A percentile compares a stretch with the other conserved stretches of the same genome.
Conservation (phyloP, 768 basidiomycete genomes). For the Pisolithus microcarpus region DNA sequence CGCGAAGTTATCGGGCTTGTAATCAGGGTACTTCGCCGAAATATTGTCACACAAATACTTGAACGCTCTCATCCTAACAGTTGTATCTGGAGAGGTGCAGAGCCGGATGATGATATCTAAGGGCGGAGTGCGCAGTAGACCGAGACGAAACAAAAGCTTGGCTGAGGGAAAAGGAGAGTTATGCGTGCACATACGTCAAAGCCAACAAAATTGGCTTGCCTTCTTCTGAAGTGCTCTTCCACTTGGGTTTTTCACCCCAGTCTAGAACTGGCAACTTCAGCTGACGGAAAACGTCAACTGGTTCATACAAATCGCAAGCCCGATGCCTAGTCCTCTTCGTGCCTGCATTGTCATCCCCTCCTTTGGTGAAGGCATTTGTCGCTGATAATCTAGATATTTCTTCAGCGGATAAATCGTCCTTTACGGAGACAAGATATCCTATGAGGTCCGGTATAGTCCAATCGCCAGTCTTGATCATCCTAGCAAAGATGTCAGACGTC, state of each 20-base stretch:
- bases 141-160: constrained; percentile 69
- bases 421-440: constrained; percentile 82
- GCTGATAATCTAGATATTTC: constrained; percentile 51
- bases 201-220: constrained; percentile 37
- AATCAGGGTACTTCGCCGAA: constrained; percentile 49
- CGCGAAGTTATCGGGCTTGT: constrained; percentile 47
- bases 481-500: constrained; percentile 19
- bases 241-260: constrained; percentile 76
- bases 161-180: constrained; percentile 38
- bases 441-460: constrained; percentile 84
- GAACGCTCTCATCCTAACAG: constrained; percentile 55
- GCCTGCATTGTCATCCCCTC: constrained; percentile 13
- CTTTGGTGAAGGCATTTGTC: constrained; percentile 69
- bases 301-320: constrained; percentile 82
- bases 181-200: not conserved
- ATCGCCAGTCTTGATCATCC: constrained; percentile 84
- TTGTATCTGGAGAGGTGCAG: constrained; percentile 49
- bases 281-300: constrained; percentile 59
- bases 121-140: constrained; percentile 62
- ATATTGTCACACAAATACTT: constrained; percentile 80
- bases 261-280: constrained; percentile 78
- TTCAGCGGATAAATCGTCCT: constrained; percentile 47
- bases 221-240: constrained; percentile 81
- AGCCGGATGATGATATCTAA: constrained; percentile 59
- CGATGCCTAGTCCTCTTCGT: constrained; percentile 44